phyloP scores from a whole-genome alignment of 2,329 filamentous ascomycete species.

The Apiospora koreana region DNA sequence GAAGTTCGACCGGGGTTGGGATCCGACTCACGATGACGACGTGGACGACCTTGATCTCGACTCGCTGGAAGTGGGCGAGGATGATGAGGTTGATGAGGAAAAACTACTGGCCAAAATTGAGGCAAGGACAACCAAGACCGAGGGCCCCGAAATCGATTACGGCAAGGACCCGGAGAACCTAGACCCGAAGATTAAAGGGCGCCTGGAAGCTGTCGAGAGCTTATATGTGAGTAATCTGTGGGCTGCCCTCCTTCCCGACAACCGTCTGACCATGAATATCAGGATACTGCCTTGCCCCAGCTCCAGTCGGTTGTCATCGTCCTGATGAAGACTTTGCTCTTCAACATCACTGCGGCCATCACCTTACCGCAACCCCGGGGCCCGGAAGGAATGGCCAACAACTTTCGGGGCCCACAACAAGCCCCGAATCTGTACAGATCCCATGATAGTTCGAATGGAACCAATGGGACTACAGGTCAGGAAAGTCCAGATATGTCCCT shows the following conservation, averaged over 20 bases:
- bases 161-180: conserved; percentile 52
- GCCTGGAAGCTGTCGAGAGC: conserved; percentile 75
- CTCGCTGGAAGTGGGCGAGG: conserved; percentile 24
- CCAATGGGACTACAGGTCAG: conserved; percentile 32
- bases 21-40: conserved; percentile 48
- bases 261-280: conserved; percentile 23
- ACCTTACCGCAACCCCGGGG: conserved; percentile 54
- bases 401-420: conserved; percentile 41
- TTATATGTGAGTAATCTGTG: conserved; percentile 72
- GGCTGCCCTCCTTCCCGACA: not conserved
- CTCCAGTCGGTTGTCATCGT: conserved; percentile 93
- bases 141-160: conserved; percentile 44
- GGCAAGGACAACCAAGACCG: conserved; percentile 42
- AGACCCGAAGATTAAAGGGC: conserved; percentile 58
- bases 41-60: conserved; percentile 44
- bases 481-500: conserved; percentile 53
- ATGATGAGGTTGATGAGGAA: conserved; percentile 35
- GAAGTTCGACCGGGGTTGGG: conserved; percentile 90
- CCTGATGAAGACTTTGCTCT: conserved; percentile 82
- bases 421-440: conserved; percentile 34
- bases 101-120: conserved; percentile 43
- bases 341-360: conserved; percentile 85
- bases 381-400: conserved; percentile 29
- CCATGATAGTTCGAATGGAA: conserved; percentile 31
- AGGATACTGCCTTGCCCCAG: conserved; percentile 78